phyloP scores from a whole-genome alignment of 2,329 filamentous ascomycete species.

The Sporothrix protearum region DNA sequence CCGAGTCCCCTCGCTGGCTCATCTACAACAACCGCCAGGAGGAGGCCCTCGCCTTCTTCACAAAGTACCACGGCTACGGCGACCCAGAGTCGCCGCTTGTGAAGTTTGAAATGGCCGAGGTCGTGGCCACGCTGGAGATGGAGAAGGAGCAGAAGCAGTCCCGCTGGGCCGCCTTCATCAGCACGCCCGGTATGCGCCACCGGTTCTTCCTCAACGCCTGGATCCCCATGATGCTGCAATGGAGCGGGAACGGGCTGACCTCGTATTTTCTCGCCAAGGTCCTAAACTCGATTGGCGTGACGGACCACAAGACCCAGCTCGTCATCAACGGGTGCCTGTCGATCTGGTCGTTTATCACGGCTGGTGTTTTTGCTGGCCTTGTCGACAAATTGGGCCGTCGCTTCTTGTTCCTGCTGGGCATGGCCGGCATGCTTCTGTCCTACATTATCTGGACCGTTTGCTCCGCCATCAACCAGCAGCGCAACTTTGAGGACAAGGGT shows the following conservation, averaged over 20 bases:
- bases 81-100: slow-evolving; percentile 22
- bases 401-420: slow-evolving; percentile 29
- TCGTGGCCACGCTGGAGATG: slow-evolving; percentile 36
- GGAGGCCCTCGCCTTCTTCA: slow-evolving; percentile 39
- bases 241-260: slow-evolving; percentile 32
- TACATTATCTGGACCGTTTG: slow-evolving; percentile 26
- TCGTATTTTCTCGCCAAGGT: slow-evolving; percentile 37
- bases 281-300: slow-evolving; percentile 36
- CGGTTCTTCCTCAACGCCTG: slow-evolving; percentile 26
- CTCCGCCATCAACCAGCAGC: slow-evolving; percentile 26
- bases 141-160: slow-evolving; percentile 31
- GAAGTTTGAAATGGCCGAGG: slow-evolving; percentile 28
- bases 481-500: slow-evolving; percentile 26
- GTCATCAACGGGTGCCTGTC: slow-evolving; percentile 30
- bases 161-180: slow-evolving; percentile 23
- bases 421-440: slow-evolving; percentile 26
- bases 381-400: slow-evolving; percentile 30
- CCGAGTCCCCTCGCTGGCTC: slow-evolving; percentile 26
- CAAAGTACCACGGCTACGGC: slow-evolving; percentile 26
- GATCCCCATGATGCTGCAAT: slow-evolving; percentile 27
- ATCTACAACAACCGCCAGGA: slow-evolving; percentile 31
- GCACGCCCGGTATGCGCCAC: slow-evolving; percentile 26
- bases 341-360: slow-evolving; percentile 29
- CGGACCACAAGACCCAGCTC: slow-evolving; percentile 24
- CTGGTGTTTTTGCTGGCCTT: slow-evolving; percentile 13